Evolutionary conservation across 1,139 yeast genomes (phyloP).

Genomic region (Trichomonascaceae sp.): DNA sequence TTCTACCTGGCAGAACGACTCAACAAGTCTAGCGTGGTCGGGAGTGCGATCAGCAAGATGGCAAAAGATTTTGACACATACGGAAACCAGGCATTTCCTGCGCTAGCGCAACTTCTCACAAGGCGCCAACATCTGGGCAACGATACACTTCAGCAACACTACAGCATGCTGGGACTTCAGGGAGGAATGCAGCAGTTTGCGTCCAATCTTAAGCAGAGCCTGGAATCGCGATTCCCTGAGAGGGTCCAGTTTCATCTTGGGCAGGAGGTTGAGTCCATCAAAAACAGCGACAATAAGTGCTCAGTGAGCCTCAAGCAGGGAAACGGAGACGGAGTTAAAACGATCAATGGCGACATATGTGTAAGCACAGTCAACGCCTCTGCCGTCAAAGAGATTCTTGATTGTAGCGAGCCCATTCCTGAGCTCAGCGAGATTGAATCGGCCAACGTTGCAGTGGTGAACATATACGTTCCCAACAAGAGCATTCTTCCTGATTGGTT

Average conservation of each 20-base stretch:
- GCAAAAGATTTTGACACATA: slow-evolving; percentile 18
- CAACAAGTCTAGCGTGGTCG: slow-evolving; percentile 43
- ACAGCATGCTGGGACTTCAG: slow-evolving; percentile 18
- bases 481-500: slow-evolving; percentile 41
- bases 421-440: slow-evolving; percentile 13
- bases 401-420: slow-evolving; percentile 9
- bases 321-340: slow-evolving; percentile 12
- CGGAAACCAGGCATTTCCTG: slow-evolving; percentile 15
- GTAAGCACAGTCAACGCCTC: slow-evolving; percentile 15
- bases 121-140: slow-evolving; percentile 10
- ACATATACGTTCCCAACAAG: slow-evolving; percentile 20
- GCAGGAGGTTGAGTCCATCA: slow-evolving; percentile 10
- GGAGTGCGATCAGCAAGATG: slow-evolving; percentile 25
- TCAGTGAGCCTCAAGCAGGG: slow-evolving; percentile 8
- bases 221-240: slow-evolving; percentile 31
- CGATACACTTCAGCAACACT: slow-evolving; percentile 9
- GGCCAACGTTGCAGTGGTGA: slow-evolving; percentile 25
- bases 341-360: slow-evolving; percentile 7
- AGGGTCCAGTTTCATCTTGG: slow-evolving; percentile 30
- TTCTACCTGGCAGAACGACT: slow-evolving; percentile 45
- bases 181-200: slow-evolving; percentile 23
- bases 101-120: slow-evolving; percentile 16
- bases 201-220: slow-evolving; percentile 1
- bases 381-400: slow-evolving; percentile 6
- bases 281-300: slow-evolving; percentile 8